Conservation (phyloP, 2,329 filamentous ascomycete genomes). For the Pyrenophora seminiperda region DNA sequence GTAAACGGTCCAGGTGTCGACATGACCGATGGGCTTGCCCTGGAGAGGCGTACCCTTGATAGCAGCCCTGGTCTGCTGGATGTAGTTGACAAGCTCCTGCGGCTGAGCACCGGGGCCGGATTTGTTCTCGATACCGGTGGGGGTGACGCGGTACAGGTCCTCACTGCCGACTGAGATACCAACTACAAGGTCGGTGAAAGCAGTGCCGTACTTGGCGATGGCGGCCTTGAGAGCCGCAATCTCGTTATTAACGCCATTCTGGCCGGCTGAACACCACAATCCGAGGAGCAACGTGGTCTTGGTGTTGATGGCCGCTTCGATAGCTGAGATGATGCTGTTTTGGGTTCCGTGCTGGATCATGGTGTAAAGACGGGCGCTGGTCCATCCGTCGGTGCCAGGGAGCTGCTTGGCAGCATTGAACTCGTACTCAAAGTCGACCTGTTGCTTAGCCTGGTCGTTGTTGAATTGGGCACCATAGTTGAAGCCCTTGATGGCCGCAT, state of each 20-base stretch:
- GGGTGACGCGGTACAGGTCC: conserved; percentile 68
- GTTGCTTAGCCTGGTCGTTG: conserved; percentile 63
- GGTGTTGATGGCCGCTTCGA: conserved; percentile 81
- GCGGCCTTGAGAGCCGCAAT: conserved; percentile 72
- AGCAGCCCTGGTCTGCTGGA: conserved; percentile 67
- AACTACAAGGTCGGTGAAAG: conserved; percentile 69
- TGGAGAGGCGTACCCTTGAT: conserved; percentile 67
- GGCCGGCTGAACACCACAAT: conserved; percentile 77
- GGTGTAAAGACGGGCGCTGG: conserved; percentile 74
- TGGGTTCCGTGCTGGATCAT: conserved; percentile 72
- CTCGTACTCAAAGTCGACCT: conserved; percentile 71
- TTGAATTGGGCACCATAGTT: conserved; percentile 72
- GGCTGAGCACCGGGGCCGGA: conserved; percentile 69
- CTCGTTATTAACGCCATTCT: conserved; percentile 70
- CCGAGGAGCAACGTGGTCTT: conserved; percentile 80
- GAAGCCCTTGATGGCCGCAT: conserved; percentile 62
- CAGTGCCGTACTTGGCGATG: conserved; percentile 69
- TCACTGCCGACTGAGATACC: conserved; percentile 88
- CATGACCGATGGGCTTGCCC: conserved; percentile 72
- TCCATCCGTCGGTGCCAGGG: conserved; percentile 63
- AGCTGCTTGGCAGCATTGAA: conserved; percentile 70
- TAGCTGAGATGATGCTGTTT: conserved; percentile 68
- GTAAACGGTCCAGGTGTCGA: conserved; percentile 80
- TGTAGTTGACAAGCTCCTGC: conserved; percentile 68
- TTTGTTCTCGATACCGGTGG: conserved; percentile 67